phyloP scores from a whole-genome alignment of 257 asterid species.

The Catharanthus roseus region DNA sequence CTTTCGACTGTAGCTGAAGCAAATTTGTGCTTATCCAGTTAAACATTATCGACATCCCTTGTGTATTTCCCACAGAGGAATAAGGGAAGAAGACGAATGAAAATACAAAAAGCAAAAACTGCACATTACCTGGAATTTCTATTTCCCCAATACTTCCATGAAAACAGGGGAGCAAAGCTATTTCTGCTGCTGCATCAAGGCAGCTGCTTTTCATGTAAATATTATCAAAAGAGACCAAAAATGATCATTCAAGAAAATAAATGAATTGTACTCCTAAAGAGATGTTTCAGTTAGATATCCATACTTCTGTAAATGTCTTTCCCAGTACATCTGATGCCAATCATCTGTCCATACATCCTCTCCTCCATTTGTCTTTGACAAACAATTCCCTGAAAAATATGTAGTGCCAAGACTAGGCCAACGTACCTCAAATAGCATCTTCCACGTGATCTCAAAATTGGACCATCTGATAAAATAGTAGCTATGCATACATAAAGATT shows the following conservation, averaged over 20 bases:
- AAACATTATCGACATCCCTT: background rate
- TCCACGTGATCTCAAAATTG: constrained; percentile 58
- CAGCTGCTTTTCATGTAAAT: constrained; percentile 50
- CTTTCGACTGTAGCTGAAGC: background rate
- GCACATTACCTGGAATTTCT: constrained; percentile 53
- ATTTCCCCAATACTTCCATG: constrained; percentile 60
- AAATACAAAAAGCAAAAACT: constrained; percentile 6
- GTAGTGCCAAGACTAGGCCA: constrained; percentile 48
- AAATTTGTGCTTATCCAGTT: background rate
- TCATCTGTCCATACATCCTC: constrained; percentile 37
- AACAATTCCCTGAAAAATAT: constrained; percentile 29
- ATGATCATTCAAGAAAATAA: constrained; percentile 8
- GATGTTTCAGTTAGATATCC: constrained; percentile 11
- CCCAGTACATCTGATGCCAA: constrained; percentile 85
- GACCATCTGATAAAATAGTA: constrained; percentile 20
- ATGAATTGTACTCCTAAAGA: constrained; percentile 6
- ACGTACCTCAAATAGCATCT: constrained; percentile 44
- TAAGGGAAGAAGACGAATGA: constrained; percentile 9
- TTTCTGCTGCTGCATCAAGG: constrained; percentile 78
- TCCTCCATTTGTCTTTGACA: constrained; percentile 27
- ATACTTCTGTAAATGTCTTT: constrained; percentile 80
- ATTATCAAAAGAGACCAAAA: constrained; percentile 6
- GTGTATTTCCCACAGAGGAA: background rate
- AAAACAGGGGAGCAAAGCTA: constrained; percentile 66
- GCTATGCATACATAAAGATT: constrained; percentile 2